Base-by-base conservation (phyloP, 1,139 yeast genomes). In the Diutina mesorugosa region DNA sequence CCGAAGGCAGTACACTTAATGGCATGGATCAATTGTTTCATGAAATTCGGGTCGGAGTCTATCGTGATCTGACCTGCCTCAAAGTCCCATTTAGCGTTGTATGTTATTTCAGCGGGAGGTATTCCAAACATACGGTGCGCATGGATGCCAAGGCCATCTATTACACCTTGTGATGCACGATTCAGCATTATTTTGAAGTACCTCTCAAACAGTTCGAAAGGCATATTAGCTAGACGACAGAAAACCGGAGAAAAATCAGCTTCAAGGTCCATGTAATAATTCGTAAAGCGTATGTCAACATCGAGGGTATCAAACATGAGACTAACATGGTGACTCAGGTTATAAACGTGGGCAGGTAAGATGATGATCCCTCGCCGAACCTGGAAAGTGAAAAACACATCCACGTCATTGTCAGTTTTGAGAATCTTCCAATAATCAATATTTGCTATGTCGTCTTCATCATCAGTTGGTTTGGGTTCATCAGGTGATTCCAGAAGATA, bases 71-170 rank as follows among this genome's bases (percentile, higher is more conserved):
- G 73, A 9, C 90, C 95, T 2, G 87, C 68, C 38, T 80, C 81
- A 61, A 91, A 81, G 61, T 87, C 91, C 98, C 98, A 93, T 60
- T 88, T 85, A 65, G 97, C 90, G 61, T 81, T 83, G 65, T 89
- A 93, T 0, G 97, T 89, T 1, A 93, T 88, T 66, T 89, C 96
- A 2, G 78, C 74, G 0, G 97, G 97, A 0, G 97, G 97, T 1
- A 90, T 68, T 0, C 99, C 98, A 74, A 90, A 90, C 84, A 90
- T 82, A 65, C 98, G 77, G 66, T 91, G 96, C 0, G 96, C 93
- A 68, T 87, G 96, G 16, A 88, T 76, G 5, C 77, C 66, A 29
- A 90, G 66, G 0, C 90, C 90, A 63, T 84, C 87, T 55, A 88
- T 77, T 12, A 72, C 68, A 14, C 88, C 62, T 45, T 81, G 80